phyloP scores from a whole-genome alignment of 2,329 filamentous ascomycete genomes.

The Periglandula ipomoeae region DNA sequence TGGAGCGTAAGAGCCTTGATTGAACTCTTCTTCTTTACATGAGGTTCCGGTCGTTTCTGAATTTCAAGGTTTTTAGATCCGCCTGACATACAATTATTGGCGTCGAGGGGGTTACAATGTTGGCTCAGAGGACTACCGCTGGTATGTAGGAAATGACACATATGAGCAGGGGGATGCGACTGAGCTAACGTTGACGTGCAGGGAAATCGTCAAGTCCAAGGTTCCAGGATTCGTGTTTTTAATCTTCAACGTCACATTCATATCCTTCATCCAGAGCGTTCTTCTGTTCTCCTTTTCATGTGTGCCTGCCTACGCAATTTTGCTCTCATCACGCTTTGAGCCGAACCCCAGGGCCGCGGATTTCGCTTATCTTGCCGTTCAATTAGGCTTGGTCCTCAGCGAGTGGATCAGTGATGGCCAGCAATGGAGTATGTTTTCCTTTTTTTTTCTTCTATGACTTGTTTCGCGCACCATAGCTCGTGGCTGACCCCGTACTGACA shows the following conservation, averaged over 20 bases:
- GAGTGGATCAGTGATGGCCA: slow-evolving; percentile 86
- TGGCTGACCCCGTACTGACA: slow-evolving; percentile 18
- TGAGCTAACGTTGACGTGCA: slow-evolving; percentile 18
- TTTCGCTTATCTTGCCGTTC: slow-evolving; percentile 34
- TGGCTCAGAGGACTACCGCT: slow-evolving; percentile 92
- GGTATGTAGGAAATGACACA: slow-evolving; percentile 30
- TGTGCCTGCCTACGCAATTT: slow-evolving; percentile 69
- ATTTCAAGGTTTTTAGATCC: slow-evolving; percentile 36
- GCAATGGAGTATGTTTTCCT: slow-evolving; percentile 60
- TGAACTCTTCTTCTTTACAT: neutral
- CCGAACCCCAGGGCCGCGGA: slow-evolving; percentile 36
- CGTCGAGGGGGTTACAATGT: slow-evolving; percentile 83
- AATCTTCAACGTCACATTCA: slow-evolving; percentile 83
- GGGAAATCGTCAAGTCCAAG: slow-evolving; percentile 61
- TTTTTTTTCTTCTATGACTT: neutral
- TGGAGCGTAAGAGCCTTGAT: slow-evolving; percentile 64
- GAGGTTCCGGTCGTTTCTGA: neutral
- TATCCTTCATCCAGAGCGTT: slow-evolving; percentile 72
- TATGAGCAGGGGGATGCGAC: too few species aligned
- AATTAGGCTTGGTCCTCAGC: slow-evolving; percentile 44
- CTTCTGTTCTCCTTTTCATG: slow-evolving; percentile 71
- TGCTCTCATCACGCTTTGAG: slow-evolving; percentile 61
- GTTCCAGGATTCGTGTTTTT: slow-evolving; percentile 62
- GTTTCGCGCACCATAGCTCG: neutral
- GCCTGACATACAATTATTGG: slow-evolving; percentile 95